phyloP scores from a whole-genome alignment of 129 eudicot species.

The Pittosporum tobira region DNA sequence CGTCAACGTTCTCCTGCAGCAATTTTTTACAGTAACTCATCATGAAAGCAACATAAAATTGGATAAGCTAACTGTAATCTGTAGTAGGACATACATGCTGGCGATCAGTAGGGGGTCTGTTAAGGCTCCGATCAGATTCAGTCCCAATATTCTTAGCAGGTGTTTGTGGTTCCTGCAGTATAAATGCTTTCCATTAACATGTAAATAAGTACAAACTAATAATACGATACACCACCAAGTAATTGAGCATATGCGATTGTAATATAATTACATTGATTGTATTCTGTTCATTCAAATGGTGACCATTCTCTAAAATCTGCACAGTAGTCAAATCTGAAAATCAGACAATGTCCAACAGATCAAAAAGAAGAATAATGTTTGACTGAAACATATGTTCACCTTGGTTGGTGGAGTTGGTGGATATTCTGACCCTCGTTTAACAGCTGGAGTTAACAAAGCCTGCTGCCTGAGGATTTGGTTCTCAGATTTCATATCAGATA shows the following conservation, averaged over 20 bases:
- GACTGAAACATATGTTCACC: constrained; percentile 22
- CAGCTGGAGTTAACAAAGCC: constrained; percentile 36
- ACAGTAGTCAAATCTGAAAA: constrained; percentile 7
- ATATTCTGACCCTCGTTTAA: constrained; percentile 32
- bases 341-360: background rate
- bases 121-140: constrained; percentile 59
- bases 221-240: background rate
- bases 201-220: background rate
- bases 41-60: constrained; percentile 7
- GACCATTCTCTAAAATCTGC: constrained; percentile 64
- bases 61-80: background rate
- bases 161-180: constrained; percentile 62
- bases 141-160: constrained; percentile 50
- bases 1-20: constrained; percentile 84
- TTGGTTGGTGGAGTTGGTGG: constrained; percentile 41
- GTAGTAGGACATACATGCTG: constrained; percentile 54
- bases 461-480: constrained; percentile 72
- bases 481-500: constrained; percentile 79
- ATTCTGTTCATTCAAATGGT: constrained; percentile 39
- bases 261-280: constrained; percentile 26
- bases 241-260: background rate
- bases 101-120: constrained; percentile 75
- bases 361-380: background rate
- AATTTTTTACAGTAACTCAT: constrained; percentile 5
- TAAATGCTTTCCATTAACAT: constrained; percentile 4